Conservation (phyloP, 2,329 filamentous ascomycete genomes). For the Cercospora sp. region DNA sequence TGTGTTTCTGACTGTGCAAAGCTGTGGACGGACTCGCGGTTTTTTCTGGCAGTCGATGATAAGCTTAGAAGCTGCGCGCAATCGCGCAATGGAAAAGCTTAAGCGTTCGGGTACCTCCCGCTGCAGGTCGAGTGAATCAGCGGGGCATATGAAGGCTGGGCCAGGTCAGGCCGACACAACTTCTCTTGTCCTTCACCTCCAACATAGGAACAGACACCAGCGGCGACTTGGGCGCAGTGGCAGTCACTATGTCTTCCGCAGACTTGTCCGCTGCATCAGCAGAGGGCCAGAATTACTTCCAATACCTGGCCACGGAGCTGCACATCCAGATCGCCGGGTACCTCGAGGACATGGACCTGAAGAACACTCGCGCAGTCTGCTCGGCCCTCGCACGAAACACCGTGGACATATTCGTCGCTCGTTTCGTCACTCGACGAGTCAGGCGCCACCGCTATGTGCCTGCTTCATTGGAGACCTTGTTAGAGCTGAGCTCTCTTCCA, state of each 20-base stretch:
- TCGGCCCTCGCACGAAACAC: not conserved
- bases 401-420: not conserved
- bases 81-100: no score
- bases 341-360: not conserved
- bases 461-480: not conserved
- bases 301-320: not conserved
- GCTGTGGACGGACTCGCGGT: no score
- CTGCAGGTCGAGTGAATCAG: not conserved
- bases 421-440: not conserved
- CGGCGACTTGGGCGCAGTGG: not conserved
- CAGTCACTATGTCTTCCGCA: not conserved
- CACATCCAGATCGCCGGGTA: not conserved
- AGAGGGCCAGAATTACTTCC: not conserved
- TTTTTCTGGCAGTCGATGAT: no score
- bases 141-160: not conserved
- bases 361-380: not conserved
- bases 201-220: not conserved
- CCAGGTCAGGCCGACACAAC: not conserved
- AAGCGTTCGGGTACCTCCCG: not conserved
- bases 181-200: not conserved
- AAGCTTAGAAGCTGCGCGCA: no score
- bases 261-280: no score
- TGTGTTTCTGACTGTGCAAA: no score
- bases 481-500: not conserved
- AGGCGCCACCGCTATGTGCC: not conserved